A percentile compares a stretch with the other conserved stretches of the same genome.
Evolutionary conservation across 192 early-diverging fungal species (phyloP).

Genomic region (Umbelopsis ramanniana): DNA sequence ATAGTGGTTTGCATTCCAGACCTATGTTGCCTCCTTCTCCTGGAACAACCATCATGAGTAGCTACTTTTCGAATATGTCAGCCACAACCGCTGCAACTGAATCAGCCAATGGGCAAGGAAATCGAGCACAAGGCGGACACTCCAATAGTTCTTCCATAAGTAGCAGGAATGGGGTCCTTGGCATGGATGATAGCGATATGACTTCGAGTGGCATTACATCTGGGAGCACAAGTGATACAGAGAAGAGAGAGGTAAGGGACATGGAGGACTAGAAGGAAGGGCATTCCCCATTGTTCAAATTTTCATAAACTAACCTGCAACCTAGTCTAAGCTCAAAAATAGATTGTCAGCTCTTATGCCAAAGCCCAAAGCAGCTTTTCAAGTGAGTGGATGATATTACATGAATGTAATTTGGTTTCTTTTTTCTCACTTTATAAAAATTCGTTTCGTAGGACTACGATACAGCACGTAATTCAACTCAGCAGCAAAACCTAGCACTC

Average conservation of each 20-base stretch:
- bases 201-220: not conserved
- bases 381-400: constrained; percentile 8
- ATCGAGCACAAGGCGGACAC: not conserved
- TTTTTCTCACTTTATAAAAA: not conserved
- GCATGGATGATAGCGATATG: not conserved
- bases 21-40: not conserved
- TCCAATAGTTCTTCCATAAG: not conserved
- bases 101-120: not conserved
- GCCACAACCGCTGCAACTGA: not conserved
- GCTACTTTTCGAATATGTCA: not conserved
- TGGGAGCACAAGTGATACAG: not conserved
- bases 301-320: not conserved
- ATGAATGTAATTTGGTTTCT: not conserved
- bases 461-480: not conserved
- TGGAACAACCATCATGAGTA: not conserved
- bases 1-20: not conserved
- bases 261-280: not conserved
- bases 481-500: not conserved
- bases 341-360: constrained; percentile 32
- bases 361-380: constrained; percentile 36
- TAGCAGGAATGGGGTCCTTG: not conserved
- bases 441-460: not conserved
- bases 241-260: not conserved
- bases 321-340: constrained; percentile 2
- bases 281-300: not conserved